Conservation (phyloP, 768 basidiomycete genomes). For the Mrakia frigida region DNA sequence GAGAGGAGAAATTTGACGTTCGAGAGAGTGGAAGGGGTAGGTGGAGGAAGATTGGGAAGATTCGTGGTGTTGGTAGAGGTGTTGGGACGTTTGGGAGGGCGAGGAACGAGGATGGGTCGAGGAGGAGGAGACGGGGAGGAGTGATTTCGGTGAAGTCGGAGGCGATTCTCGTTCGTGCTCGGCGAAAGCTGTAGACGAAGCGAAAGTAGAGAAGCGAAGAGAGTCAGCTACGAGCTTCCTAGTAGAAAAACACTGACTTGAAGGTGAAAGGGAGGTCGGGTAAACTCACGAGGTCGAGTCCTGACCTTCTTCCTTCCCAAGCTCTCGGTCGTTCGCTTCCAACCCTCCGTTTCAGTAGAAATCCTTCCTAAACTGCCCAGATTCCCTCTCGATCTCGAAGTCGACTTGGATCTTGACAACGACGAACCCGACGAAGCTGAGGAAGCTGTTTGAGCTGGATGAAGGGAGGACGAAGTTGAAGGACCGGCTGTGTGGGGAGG, state of each 20-base stretch:
- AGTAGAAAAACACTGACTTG: neutral
- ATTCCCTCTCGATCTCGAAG: neutral
- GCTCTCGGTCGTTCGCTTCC: neutral
- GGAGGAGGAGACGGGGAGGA: neutral
- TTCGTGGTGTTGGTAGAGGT: neutral
- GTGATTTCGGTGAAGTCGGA: neutral
- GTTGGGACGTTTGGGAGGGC: neutral
- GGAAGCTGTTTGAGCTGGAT: neutral
- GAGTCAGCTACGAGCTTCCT: neutral
- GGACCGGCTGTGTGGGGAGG: neutral
- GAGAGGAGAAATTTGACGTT: neutral
- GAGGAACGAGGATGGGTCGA: neutral
- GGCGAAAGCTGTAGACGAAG: neutral
- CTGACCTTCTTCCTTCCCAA: conserved; percentile 13
- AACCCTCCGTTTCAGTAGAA: neutral
- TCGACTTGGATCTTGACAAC: neutral
- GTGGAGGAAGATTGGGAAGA: neutral
- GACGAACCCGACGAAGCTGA: neutral
- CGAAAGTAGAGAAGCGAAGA: neutral
- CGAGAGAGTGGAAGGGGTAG: neutral
- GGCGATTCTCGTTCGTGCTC: neutral
- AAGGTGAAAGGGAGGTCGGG: neutral
- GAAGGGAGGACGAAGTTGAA: neutral
- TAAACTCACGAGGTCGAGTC: conserved; percentile 12
- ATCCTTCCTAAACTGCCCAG: neutral